Base-by-base conservation (phyloP, 352 stramenopile genomes). In the Phytopythium vexans region DNA sequence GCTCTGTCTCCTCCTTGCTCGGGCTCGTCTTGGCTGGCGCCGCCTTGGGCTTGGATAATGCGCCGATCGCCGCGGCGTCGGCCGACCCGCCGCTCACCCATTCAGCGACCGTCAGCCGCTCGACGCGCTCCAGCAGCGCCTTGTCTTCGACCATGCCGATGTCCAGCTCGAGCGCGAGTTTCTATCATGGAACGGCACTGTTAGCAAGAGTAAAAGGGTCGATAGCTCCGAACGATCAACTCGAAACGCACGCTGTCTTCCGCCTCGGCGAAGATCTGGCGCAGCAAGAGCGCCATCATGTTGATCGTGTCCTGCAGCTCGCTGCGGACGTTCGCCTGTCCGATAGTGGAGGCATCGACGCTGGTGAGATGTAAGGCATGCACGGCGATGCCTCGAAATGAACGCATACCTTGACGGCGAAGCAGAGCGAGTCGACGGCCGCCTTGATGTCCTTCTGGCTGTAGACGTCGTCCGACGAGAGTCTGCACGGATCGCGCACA, bases 271-370 rank as follows among this genome's bases (percentile, higher is more conserved):
- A 93, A 91, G 58, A 91, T 74, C 71, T 91, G 80, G 41, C 77
- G 78, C 53, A 93, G 66, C n/a, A 93, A 56, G 46, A 93, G 53
- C 60, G 80, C 82, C 72, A 89, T 93, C 82, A 91, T 93, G 60
- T 89, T 91, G 68, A 93, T 88, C 41, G 77, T 88, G 63, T 93
- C 82, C 49, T 91, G 77, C 38, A 90, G 63, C 49, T 93, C 82
- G 35, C 80, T 88, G 34, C 80, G 76, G 21, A 88, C 76, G 39
- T 83, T 93, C 3, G 74, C 72, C 82, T 92, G 53, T 3, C 14
- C 35, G 10, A 10, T 8, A 41, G 31, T 3, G 31, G 35, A 51
- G 21, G 21, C 21, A 27, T 27, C 21, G 2, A 27, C 21, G 21
- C 14, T 31, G 14, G 10, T 36, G 21, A 46, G 33, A 16, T 11